Evolutionary conservation across 73 alveolate genomes (phyloP).

Genomic region (Paramecium pentaurelia): DNA sequence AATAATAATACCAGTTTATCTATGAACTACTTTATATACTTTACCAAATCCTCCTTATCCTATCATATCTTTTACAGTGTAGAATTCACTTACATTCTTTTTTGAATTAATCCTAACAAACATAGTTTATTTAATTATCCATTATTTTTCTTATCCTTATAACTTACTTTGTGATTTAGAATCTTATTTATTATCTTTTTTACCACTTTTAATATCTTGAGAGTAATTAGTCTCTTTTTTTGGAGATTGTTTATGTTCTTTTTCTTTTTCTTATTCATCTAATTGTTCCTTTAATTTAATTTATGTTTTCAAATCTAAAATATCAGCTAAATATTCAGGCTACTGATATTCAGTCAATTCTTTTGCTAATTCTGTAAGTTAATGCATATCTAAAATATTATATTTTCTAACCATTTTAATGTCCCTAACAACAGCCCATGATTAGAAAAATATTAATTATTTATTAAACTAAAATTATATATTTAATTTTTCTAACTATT

Average conservation of each 20-base stretch:
- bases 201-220: background rate
- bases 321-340: background rate
- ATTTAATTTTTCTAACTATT: background rate
- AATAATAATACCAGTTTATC: background rate
- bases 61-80: background rate
- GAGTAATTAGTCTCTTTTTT: background rate
- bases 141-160: background rate
- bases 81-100: background rate
- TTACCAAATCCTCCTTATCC: conserved; percentile 47
- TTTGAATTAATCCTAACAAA: conserved; percentile 23
- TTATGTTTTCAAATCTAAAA: background rate
- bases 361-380: background rate
- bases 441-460: background rate
- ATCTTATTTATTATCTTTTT: background rate
- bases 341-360: background rate
- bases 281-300: background rate
- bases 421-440: background rate
- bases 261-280: background rate
- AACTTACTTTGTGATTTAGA: background rate
- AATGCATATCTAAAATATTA: background rate
- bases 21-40: conserved; percentile 36
- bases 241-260: background rate
- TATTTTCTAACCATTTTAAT: background rate
- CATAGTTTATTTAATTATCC: background rate
- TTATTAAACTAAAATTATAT: background rate